Percentiles rank a stretch among this genome's conserved stretches.
Evolutionary conservation across 768 basidiomycete genomes (phyloP).

Genomic region (Coprinopsis marcescibilis): DNA sequence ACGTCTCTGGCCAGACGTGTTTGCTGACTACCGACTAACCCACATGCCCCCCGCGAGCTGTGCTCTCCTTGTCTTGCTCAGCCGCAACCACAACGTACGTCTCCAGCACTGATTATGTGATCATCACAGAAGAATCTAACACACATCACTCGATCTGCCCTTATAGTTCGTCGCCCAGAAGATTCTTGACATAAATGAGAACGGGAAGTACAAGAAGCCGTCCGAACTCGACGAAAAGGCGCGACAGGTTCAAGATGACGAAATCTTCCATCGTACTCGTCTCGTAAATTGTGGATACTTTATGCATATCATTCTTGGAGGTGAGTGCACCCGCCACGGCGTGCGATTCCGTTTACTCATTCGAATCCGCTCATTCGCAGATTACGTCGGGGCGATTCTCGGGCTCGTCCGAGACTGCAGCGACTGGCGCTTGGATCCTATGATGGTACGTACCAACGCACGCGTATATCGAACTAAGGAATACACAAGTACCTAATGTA

Average conservation of each 20-base stretch:
- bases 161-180: constrained; percentile 63
- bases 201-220: constrained; percentile 34
- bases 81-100: constrained; percentile 69
- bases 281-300: constrained; percentile 71
- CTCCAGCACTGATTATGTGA: background rate
- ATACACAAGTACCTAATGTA: background rate
- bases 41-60: constrained; percentile 69
- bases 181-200: constrained; percentile 65
- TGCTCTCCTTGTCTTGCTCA: constrained; percentile 63
- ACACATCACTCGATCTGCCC: background rate
- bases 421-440: constrained; percentile 65
- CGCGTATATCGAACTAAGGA: background rate
- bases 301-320: constrained; percentile 61
- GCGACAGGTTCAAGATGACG: constrained; percentile 56
- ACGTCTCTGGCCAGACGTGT: constrained; percentile 59
- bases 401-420: constrained; percentile 59
- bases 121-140: constrained; percentile 9
- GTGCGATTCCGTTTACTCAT: background rate
- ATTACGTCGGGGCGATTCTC: constrained; percentile 73
- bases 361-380: constrained; percentile 19
- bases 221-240: constrained; percentile 15
- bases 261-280: constrained; percentile 69
- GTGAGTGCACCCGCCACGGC: constrained; percentile 18
- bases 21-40: constrained; percentile 59
- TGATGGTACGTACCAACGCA: constrained; percentile 36